These are phyloP conservation scores for Saksenaea oblongispora DNA, from an alignment of 371 early-diverging fungal genomes.

Conservation along the genomic window DNA sequence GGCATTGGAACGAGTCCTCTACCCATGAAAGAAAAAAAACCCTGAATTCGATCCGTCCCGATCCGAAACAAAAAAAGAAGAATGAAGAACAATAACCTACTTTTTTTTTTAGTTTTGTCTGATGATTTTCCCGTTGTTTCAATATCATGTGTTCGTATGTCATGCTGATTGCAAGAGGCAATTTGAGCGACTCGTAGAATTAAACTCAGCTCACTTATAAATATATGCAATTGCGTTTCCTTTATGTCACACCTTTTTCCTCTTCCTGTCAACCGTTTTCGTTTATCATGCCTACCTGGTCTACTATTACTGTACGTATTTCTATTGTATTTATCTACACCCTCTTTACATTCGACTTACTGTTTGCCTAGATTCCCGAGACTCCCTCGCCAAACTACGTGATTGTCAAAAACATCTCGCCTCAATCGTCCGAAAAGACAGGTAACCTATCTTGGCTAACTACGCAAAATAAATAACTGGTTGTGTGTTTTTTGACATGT, in stretches of 20 bases:
- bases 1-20: no score
- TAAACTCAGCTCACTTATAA: constrained; percentile 1
- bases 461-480: background rate
- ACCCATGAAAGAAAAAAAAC: no score
- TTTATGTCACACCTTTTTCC: background rate
- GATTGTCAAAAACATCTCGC: constrained; percentile 59
- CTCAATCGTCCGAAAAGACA: constrained; percentile 53
- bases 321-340: background rate
- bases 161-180: background rate
- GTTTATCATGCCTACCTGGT: background rate
- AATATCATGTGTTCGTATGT: constrained; percentile 1
- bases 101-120: background rate
- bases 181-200: background rate
- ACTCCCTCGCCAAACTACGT: constrained; percentile 56
- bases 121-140: constrained; percentile 4
- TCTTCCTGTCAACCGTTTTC: background rate
- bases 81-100: background rate
- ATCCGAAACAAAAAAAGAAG: background rate
- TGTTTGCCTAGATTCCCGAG: constrained; percentile 47
- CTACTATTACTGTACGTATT: background rate
- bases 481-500: background rate
- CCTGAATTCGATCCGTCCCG: background rate
- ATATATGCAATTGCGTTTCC: background rate
- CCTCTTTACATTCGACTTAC: background rate
- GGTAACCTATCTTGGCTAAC: constrained; percentile 23